Base-by-base conservation (phyloP, 495 filamentous ascomycete species). In the Tuber indicum region DNA sequence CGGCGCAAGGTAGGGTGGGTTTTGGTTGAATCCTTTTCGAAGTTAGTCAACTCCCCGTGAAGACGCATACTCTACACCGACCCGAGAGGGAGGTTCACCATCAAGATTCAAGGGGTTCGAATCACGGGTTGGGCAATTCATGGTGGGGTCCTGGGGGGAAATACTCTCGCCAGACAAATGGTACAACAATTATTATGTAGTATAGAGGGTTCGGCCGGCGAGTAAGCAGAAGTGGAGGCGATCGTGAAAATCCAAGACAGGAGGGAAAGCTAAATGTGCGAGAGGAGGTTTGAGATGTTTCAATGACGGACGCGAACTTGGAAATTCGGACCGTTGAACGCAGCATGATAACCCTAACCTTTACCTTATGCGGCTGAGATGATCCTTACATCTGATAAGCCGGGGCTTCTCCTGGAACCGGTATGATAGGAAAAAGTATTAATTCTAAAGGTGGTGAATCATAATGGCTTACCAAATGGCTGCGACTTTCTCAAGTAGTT, bases 81-180 rank as follows among this genome's bases (percentile, higher is more conserved):
- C 21, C 21, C 41, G 21, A 32, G 42, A 72, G 49, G 26, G 58
- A 66, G 26, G 58, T 66, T 45, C 32, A 74, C 82, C 81, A 58
- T 76, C 71, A 58, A 71, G 77, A 41, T 75, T 77, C 16, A 39
- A 72, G 10, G 80, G 81, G 49, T 82, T 77, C 73, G 72, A 42
- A 73, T 83, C 82, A 52, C 81, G 78, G 71, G 82, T 83, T 43
- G 81, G 82, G 62, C 78, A 83, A 74, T 83, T 83, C 82, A 83
- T 83, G 71, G 72, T 58, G 39, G 66, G n/a, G 46, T 41, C 46
- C 52, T 49, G 17, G 75, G 19, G 62, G 62, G 43, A 41, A 66
- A 17, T 32, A 70, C 39, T 74, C 66, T 70, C 62, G 62, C 19
- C 45, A 44, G 66, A 69, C 36, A 32, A 69, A 41, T 41, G 17